Percentiles rank a stretch among this genome's conserved stretches.
Evolutionary conservation across 306 rosid species (phyloP).

Genomic region (Dryas octopetala): DNA sequence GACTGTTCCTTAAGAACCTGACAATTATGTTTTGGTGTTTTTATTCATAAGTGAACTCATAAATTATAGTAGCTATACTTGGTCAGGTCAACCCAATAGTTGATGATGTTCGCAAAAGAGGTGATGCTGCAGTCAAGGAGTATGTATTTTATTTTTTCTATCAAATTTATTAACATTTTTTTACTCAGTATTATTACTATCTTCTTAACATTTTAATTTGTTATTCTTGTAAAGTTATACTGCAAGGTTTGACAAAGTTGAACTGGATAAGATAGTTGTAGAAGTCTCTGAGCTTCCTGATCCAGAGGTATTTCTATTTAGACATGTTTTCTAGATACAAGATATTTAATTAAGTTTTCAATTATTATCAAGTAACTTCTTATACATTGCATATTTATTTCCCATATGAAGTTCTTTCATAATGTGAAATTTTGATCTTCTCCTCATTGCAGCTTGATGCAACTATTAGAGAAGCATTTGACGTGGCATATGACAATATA

Average conservation of each 20-base stretch:
- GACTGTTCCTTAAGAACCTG: background rate
- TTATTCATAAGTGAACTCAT: slow-evolving; percentile 8
- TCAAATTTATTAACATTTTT: background rate
- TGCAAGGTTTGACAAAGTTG: slow-evolving; percentile 75
- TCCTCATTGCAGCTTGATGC: slow-evolving; percentile 67
- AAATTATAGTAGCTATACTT: background rate
- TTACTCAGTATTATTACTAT: no score
- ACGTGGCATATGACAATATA: slow-evolving; percentile 83
- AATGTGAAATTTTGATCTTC: slow-evolving; percentile 12
- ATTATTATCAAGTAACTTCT: background rate
- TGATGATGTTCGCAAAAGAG: slow-evolving; percentile 74
- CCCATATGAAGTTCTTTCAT: no score
- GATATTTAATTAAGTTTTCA: background rate
- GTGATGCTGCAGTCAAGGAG: slow-evolving; percentile 87
- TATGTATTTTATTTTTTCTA: slow-evolving; percentile 22
- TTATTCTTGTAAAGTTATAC: slow-evolving; percentile 57
- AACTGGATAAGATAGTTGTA: slow-evolving; percentile 57
- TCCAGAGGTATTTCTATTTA: slow-evolving; percentile 62
- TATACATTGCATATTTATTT: no score
- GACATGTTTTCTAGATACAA: background rate
- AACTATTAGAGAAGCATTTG: slow-evolving; percentile 75
- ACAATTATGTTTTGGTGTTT: background rate
- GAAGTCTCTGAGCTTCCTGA: slow-evolving; percentile 76
- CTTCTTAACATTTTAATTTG: slow-evolving; percentile 11
- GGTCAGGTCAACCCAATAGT: slow-evolving; percentile 91